These are phyloP conservation scores for Diaporthe australafricana DNA, from an alignment of 2,329 filamentous ascomycete genomes.

Conservation along the genomic window DNA sequence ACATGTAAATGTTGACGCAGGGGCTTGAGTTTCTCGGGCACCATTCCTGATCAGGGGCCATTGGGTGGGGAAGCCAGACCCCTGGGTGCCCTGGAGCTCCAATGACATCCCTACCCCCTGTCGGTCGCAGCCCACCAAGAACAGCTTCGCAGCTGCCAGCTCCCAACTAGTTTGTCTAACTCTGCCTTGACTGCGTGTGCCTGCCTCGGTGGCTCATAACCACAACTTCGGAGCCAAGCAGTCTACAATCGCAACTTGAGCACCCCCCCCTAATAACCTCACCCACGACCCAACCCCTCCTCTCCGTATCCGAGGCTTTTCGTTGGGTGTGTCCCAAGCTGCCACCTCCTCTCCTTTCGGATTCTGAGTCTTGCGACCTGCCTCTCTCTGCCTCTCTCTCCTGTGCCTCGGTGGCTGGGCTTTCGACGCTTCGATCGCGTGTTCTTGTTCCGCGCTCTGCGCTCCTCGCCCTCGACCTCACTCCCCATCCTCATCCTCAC, in stretches of 20 bases:
- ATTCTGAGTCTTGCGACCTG: conserved; percentile 13
- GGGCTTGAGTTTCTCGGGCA: conserved; percentile 22
- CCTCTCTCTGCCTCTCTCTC: conserved; percentile 18
- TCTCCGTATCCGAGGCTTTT: conserved; percentile 17
- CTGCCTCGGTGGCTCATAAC: conserved; percentile 14
- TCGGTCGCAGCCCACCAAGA: conserved; percentile 25
- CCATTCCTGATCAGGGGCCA: conserved; percentile 23
- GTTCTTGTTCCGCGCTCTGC: conserved; percentile 13
- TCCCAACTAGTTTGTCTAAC: conserved; percentile 4
- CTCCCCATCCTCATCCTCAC: not conserved
- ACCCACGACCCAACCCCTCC: conserved; percentile 14
- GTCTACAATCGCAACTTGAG: conserved; percentile 19
- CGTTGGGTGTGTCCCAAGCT: conserved; percentile 17
- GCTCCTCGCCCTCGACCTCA: conserved; percentile 2
- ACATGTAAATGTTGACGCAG: conserved; percentile 11
- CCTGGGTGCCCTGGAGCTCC: conserved; percentile 23
- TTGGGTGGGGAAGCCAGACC: conserved; percentile 20
- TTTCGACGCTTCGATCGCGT: conserved; percentile 26
- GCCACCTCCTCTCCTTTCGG: conserved; percentile 23
- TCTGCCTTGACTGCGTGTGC: not conserved
- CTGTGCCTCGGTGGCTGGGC: conserved; percentile 18
- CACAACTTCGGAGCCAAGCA: not conserved
- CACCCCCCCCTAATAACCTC: conserved; percentile 18
- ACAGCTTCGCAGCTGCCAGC: conserved; percentile 20
- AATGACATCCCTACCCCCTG: conserved; percentile 23